phyloP scores from a whole-genome alignment of 768 basidiomycete genomes.

The Galerina marginata region DNA sequence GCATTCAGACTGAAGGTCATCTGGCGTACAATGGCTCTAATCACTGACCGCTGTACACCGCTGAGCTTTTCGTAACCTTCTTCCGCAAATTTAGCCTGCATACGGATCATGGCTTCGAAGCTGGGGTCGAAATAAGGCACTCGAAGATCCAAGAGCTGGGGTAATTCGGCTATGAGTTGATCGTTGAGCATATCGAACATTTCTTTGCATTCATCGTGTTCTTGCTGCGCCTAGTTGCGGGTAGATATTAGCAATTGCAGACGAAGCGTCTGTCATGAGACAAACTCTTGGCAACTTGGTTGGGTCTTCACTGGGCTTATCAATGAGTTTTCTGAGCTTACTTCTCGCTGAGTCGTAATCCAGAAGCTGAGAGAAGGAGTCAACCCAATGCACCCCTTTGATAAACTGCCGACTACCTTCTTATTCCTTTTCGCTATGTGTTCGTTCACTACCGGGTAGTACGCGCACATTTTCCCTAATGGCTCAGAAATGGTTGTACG shows the following conservation, averaged over 20 bases:
- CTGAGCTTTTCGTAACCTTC: constrained; percentile 98
- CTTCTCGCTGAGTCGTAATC: constrained; percentile 95
- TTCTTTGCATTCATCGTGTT: constrained; percentile 93
- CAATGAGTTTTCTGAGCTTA: constrained; percentile 85
- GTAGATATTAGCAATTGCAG: background rate
- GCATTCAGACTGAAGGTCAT: background rate
- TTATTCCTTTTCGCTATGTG: constrained; percentile 95
- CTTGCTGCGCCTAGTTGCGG: constrained; percentile 82
- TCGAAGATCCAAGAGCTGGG: constrained; percentile 90
- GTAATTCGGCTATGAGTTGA: constrained; percentile 89
- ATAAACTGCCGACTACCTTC: constrained; percentile 61
- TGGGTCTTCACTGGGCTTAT: constrained; percentile 93
- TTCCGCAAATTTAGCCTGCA: constrained; percentile 97
- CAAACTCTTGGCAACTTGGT: constrained; percentile 85
- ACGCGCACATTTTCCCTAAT: constrained; percentile 94
- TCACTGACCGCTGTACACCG: constrained; percentile 81
- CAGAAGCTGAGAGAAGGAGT: constrained; percentile 62
- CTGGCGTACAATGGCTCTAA: constrained; percentile 5
- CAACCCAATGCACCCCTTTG: background rate
- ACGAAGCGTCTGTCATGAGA: background rate
- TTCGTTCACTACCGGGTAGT: constrained; percentile 92
- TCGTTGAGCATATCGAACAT: constrained; percentile 93
- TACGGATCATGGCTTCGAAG: constrained; percentile 98
- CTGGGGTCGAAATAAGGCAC: constrained; percentile 98
- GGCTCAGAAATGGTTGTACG: constrained; percentile 95